Base-by-base conservation (phyloP, 2,329 filamentous ascomycete species). In the Chrysosporium keratinophilum region DNA sequence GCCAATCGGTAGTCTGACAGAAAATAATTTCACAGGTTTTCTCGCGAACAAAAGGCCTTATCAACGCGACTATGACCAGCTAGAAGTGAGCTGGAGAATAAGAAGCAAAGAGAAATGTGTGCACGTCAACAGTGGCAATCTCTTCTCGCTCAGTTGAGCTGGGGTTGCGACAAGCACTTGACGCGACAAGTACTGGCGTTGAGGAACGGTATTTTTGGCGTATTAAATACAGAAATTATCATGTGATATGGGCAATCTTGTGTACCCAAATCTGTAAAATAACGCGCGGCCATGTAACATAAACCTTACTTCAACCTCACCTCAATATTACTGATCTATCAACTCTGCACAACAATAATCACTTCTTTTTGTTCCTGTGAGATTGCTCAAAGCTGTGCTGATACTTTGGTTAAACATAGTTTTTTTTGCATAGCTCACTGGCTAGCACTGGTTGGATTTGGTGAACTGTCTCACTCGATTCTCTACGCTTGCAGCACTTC, bases 221-320 rank as follows among this genome's bases (percentile, higher is more conserved):
- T 52, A 52, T 31, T 33, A 40, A 45, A 52, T 52, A 52, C 50
- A 1, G 7, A 11, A 2, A 23, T 11, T 9, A 17, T 52, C 50
- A 52, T 42, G 23, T 52, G 50, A 37, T 20, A n/a, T 34, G 11
- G 2, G 20, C 19, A 42, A 17, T 7, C 1, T 12, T 11, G 2
- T 42, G 35, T 40, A 50, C n/a, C 5, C 3, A 9, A 35, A 10
- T n/a, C 3, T n/a, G 12, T 17, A 20, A 11, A 2, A n/a, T 40
- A 2, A 23, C 28, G 17, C 12, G 15, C 34, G 12, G 40, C 40
- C 28, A 28, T 15, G 46, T 49, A 49, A 7, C 10, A 10, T 40
- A 35, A n/a, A n/a, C n/a, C 23, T 20, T 15, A 45, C 7, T 3
- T 19, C 39, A 15, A 41, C 17, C 17, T 44, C 23, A 28, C 23